Base-by-base conservation (phyloP, 2,329 filamentous ascomycete genomes). In the Aspergillus fructus region DNA sequence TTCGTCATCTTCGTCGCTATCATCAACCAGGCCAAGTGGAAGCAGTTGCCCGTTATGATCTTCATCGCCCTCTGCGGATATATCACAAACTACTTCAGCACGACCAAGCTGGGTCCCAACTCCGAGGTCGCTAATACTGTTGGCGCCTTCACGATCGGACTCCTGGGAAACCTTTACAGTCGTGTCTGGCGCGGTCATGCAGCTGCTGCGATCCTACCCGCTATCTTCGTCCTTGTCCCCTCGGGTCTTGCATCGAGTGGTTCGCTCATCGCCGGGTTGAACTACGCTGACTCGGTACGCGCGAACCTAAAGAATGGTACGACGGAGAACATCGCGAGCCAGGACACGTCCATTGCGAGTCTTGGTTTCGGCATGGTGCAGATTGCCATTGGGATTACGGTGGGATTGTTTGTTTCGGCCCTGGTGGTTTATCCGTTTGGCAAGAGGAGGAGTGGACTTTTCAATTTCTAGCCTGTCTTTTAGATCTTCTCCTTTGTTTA, bases 181-280 rank as follows among this genome's bases (percentile, higher is more conserved):
- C 84, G 91, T 7, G 67, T 82, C 21, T 74, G 89, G 19, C 91
- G 93, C 70, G 90, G 89, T 1, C 83, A 96, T 2, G 93, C 93
- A 0, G 91, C 91, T 0, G 91, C 91, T 0, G 89, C 90, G 4
- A 91, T 97, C 81, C 78, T 96, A 7, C 93, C 93, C 0, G 92
- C 90, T 17, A 96, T 97, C 64, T 96, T 96, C 62, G 84, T 87
- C 1, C 84, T 86, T 58, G 85, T 88, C 0, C 85, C 85, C 0
- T 84, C 81, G 5, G 85, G 85, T 3, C 75, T 88, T 4, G 82
- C 84, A 4, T 84, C 85, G 1, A 80, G 78, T 61, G 85, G 85
- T 2, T 81, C 79, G 13, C 71, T 88, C 21, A 78, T 87, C 3
- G 77, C 80, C 0, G 84, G 85, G n/a, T 75, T 88, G 49, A 78